Base-by-base conservation (phyloP, 1,139 yeast genomes). In the Scheffersomyces titani region DNA sequence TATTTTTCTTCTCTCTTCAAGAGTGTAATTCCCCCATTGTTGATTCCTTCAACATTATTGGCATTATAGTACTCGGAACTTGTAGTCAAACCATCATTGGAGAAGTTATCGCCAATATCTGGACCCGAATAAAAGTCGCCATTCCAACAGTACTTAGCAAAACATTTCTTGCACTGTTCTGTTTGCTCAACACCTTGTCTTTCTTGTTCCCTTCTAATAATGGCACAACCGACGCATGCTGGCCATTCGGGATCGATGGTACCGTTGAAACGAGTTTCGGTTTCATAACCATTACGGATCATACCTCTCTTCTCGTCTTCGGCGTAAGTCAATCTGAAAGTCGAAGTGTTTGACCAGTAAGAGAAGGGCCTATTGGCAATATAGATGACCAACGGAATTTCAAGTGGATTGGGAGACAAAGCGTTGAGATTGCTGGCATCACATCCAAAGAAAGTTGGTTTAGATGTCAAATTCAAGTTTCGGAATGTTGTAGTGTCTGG, bases 221-320 rank as follows among this genome's bases (percentile, higher is more conserved):
- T 84, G 6, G 98, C 98, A 78, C 98, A 92, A 1, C 92, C 91
- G 54, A 92, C 83, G 78, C 98, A 92, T 9, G 88, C 83, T 52
- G 83, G 79, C 88, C 92, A 92, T 54, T 89, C 88, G 5, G 77
- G 71, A 66, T 90, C 96, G 48, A 88, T 74, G 3, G 97, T 89
- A 48, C 85, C 75, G 68, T 92, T 92, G 63, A 82, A 81, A 69
- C 92, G 84, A 1, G 97, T 81, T 24, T 89, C 85, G 48, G 85
- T 84, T 70, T 89, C 94, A 70, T 87, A 92, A 13, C 97, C 98
- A 70, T 92, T 92, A 64, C 80, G 76, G 61, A 92, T 85, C 76
- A 92, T 81, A 1, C 80, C 78, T 50, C 77, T 71, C 65, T 86
- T 85, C 65, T 89, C 91, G 1, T 77, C 74, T 52, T 81, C 80